Base-by-base conservation (phyloP, 148 eudicot species). In the Talinum fruticosum region DNA sequence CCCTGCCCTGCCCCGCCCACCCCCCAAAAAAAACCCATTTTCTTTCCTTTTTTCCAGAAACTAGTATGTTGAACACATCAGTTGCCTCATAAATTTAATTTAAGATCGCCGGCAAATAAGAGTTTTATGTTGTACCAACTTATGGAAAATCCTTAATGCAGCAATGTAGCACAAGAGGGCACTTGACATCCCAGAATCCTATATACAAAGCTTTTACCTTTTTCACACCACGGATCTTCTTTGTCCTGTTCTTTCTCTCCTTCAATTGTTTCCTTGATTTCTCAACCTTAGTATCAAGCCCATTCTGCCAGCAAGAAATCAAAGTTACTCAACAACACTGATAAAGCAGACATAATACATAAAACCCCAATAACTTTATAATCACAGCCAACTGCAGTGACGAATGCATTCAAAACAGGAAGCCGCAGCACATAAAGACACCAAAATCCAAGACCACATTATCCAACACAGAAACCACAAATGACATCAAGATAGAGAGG, bases 141-240 rank as follows among this genome's bases (percentile, higher is more conserved):
- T 10, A 41, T 41, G 47, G 14, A 28, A 38, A 10, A 70, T 15
- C 26, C 53, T n/a, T 14, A 15, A 28, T 30, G 24, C n/a, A 28
- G 23, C 4, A 21, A 6, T 44, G 53, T 70, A 37, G 36, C 30
- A 70, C 73, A 37, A 41, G 74, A 53, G 37, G 8, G 29, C 4
- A 35, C 57, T 41, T 15, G 5, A 5, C 23, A 66, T 29, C 23
- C 59, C 8, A 19, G 21, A 36, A 41, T 1, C 36, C 23, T 29
- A 23, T 35, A 26, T 5, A 66, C 30, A 45, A 61, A 33, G 32
- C 10, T n/a, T 19, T 30, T 86, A 90, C 93, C 92, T 92, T 92
- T 86, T 92, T 92, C n/a, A 92, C 92, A 82, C 97, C 97, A 62
- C 97, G 90, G 51, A 92, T 82, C 86, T 90, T 92, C 92, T 86